Evolutionary conservation across 495 filamentous ascomycete genomes (phyloP), one percentile per base, ranked within the genome.

Genomic region (Aspergillus affinis): DNA sequence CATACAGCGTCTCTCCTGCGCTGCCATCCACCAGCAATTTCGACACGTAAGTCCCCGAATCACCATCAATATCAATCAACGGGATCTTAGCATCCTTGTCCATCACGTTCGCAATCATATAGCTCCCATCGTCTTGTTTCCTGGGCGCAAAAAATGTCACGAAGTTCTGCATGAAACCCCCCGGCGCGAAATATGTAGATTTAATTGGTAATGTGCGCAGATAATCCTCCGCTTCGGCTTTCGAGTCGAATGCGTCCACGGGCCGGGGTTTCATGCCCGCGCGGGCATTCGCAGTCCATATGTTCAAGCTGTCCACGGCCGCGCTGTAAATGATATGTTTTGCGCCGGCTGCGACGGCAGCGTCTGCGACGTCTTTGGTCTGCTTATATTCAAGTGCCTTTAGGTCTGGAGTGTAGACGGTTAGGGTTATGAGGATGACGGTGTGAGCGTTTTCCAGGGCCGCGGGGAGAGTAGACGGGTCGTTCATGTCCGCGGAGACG

Each of bases 261-360:
- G 64, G 7, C 0, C 36, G 58, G 65, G 66, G 21, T 51, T 48
- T 4, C 1, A 4, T 3, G 15, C 36, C 10, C 36, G 6, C 1
- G 36, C 36, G 1, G 23, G 23, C 4, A 26, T 26, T 4, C 4
- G 23, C 23, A 2, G 23, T 15, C 41, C 61, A 64, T 18, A 61
- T 48, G n/a, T 59, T 45, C 32, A 63, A 67, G 32, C 65, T 61
- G 26, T 64, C 48, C n/a, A 76, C 72, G 1, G 76, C 63, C 0
- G 77, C 79, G 66, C 76, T 80, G 70, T 77, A 84, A 61, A 86
- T 82, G 61, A 84, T 55, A 60, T 79, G 76, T 45, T 75, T 17
- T 12, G 68, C 80, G 13, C 80, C 79, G 27, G 70, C 68, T 1
- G 65, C 70, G 17, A 82, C 69, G 27, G 80, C 73, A 3, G 73